Evolutionary conservation across 805 yeast species (phyloP).

Genomic region (Deakozyma indianensis): DNA sequence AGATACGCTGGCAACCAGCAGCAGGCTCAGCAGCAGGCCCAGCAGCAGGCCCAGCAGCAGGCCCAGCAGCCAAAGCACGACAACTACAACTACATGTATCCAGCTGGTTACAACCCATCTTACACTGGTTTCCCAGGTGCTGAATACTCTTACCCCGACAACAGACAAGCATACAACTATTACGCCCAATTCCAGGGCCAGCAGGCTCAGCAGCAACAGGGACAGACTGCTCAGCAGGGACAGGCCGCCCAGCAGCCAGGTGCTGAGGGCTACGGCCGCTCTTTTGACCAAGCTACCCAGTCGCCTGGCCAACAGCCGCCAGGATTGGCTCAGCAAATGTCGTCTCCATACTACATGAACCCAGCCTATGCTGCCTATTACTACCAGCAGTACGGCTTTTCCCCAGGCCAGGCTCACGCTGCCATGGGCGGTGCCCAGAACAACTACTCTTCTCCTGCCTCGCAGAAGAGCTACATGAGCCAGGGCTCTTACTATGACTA

Average conservation of each 20-base stretch:
- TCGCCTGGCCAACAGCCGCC: slow-evolving; percentile 9
- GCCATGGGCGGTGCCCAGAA: slow-evolving; percentile 12
- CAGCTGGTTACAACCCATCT: slow-evolving; percentile 12
- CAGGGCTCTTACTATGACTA: slow-evolving; percentile 13
- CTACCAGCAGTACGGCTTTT: slow-evolving; percentile 14
- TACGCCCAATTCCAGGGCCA: slow-evolving; percentile 15
- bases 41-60: slow-evolving; percentile 8
- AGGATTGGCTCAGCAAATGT: slow-evolving; percentile 10
- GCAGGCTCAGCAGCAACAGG: slow-evolving; percentile 7
- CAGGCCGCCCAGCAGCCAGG: slow-evolving; percentile 21
- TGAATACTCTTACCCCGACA: slow-evolving; percentile 11
- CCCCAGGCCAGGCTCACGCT: slow-evolving; percentile 13
- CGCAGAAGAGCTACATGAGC: slow-evolving; percentile 13
- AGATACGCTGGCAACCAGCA: slow-evolving; percentile 1
- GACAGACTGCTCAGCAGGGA: slow-evolving; percentile 10
- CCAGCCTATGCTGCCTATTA: slow-evolving; percentile 16
- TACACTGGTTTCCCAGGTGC: slow-evolving; percentile 7
- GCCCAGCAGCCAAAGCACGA: slow-evolving; percentile 1
- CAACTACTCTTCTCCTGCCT: slow-evolving; percentile 10
- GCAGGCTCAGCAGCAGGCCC: slow-evolving; percentile 4
- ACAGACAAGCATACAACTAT: slow-evolving; percentile 10
- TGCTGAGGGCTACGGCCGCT: slow-evolving; percentile 6
- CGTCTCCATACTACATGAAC: slow-evolving; percentile 14
- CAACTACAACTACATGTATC: slow-evolving; percentile 8
- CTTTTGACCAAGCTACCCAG: slow-evolving; percentile 6